Evolutionary conservation across 108 stramenopile species (phyloP).

Genomic region (Fragilaria crotonensis): DNA sequence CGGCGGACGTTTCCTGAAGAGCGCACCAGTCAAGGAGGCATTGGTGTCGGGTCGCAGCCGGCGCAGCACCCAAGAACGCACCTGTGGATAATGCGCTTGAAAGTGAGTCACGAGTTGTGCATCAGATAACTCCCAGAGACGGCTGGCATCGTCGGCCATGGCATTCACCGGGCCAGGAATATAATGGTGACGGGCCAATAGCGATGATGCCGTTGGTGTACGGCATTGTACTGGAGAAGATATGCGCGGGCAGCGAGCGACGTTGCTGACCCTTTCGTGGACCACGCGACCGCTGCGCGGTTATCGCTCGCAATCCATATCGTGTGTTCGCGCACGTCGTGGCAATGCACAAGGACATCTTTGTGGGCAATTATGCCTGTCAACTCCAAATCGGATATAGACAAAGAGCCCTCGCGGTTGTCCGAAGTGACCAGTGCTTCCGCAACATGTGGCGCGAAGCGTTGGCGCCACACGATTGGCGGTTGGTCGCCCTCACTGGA

Average conservation of each 20-base stretch:
- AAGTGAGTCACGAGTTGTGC: constrained; percentile 10
- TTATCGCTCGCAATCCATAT: constrained; percentile 23
- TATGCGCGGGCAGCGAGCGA: no score
- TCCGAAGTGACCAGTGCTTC: constrained; percentile 5
- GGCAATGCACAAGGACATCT: constrained; percentile 22
- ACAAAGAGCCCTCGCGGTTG: constrained; percentile 22
- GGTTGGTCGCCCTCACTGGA: no score
- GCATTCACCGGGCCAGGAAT: no score
- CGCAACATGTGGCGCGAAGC: constrained; percentile 19
- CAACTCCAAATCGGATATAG: constrained; percentile 34
- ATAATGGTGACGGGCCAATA: no score
- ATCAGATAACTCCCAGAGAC: constrained; percentile 17
- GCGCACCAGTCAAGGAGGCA: no score
- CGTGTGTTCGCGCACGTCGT: constrained; percentile 29
- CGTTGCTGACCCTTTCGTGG: constrained; percentile 25
- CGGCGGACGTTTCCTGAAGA: no score
- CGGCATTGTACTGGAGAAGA: no score
- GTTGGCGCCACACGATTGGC: constrained; percentile 34
- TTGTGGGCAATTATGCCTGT: constrained; percentile 33
- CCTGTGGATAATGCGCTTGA: constrained; percentile 15
- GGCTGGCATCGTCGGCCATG: no score
- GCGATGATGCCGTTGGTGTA: constrained; percentile 28
- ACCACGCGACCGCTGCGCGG: constrained; percentile 26
- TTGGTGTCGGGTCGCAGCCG: not conserved
- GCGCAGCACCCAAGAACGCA: constrained; percentile 12